Evolutionary conservation across 441 rosid species (phyloP).

Genomic region (Theobroma grandiflorum): DNA sequence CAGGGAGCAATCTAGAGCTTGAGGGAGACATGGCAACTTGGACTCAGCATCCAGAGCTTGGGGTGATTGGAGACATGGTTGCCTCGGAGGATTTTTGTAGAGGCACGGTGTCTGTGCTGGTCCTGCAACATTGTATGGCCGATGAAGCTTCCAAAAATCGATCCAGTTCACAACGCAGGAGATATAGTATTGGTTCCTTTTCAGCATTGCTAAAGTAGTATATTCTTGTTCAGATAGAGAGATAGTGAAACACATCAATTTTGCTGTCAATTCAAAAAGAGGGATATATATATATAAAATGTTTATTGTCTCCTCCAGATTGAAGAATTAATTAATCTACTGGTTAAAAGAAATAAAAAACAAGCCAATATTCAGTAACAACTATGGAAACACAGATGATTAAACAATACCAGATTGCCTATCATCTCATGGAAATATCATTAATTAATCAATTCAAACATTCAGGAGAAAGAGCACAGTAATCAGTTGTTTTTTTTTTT

Average conservation of each 20-base stretch:
- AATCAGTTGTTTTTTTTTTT: too few relatives aligned
- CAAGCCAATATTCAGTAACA: too few relatives aligned
- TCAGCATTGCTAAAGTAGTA: neutral
- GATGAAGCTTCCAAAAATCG: neutral
- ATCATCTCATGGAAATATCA: too few relatives aligned
- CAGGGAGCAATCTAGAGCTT: neutral
- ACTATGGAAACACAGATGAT: too few relatives aligned
- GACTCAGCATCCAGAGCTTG: slow-evolving; percentile 46
- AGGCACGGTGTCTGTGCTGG: slow-evolving; percentile 29
- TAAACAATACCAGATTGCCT: too few relatives aligned
- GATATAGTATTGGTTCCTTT: neutral
- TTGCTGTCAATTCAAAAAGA: too few relatives aligned
- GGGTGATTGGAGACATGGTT: slow-evolving; percentile 44
- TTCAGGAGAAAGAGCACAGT: too few relatives aligned
- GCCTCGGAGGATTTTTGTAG: slow-evolving; percentile 32
- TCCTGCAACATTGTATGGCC: neutral
- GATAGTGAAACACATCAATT: neutral
- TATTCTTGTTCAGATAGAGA: neutral
- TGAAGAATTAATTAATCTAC: too few relatives aligned
- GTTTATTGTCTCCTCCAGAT: too few relatives aligned
- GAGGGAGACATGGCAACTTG: slow-evolving; percentile 34
- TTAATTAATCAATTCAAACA: too few relatives aligned
- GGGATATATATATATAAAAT: too few relatives aligned
- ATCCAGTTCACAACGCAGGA: neutral
- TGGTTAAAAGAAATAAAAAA: too few relatives aligned